Conservation (phyloP, 768 basidiomycete species). For the Boletus rufocinnamomeus region DNA sequence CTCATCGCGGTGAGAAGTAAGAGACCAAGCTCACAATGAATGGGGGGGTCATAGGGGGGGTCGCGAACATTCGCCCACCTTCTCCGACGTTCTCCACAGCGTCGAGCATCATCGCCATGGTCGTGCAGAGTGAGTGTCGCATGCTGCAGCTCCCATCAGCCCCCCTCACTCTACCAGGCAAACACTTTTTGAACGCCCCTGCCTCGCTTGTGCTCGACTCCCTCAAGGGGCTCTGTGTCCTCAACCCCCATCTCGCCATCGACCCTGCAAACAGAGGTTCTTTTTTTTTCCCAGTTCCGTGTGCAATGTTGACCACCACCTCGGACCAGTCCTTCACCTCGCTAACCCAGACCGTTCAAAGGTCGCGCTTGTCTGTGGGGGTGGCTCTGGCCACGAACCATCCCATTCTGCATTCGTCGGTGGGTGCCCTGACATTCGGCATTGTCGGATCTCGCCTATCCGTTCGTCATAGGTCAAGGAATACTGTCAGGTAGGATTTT, state of each 20-base stretch:
- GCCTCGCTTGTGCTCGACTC: conserved; percentile 75
- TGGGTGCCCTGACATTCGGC: conserved; percentile 31
- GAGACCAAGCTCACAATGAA: background rate
- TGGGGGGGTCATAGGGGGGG: conserved; percentile 15
- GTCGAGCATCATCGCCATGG: background rate
- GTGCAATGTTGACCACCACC: background rate
- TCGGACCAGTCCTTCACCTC: conserved; percentile 58
- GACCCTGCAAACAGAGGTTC: conserved; percentile 73
- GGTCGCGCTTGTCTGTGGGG: conserved; percentile 80
- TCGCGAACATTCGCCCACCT: conserved; percentile 1
- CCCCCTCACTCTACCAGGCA: conserved; percentile 29
- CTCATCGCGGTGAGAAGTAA: conserved; percentile 39
- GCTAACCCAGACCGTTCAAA: conserved; percentile 57
- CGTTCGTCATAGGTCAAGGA: conserved; percentile 55
- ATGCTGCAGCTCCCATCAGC: no score
- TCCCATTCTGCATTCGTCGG: conserved; percentile 91
- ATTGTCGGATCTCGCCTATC: background rate
- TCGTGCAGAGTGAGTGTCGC: conserved; percentile 2
- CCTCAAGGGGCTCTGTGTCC: conserved; percentile 65
- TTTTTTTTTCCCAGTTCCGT: background rate
- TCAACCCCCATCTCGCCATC: conserved; percentile 72
- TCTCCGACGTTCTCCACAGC: background rate
- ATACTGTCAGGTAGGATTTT: conserved; percentile 63
- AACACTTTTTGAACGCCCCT: conserved; percentile 80
- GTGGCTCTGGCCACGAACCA: conserved; percentile 90